Conservation (phyloP, 495 filamentous ascomycete genomes). For the Staphylotrichum longicolle region DNA sequence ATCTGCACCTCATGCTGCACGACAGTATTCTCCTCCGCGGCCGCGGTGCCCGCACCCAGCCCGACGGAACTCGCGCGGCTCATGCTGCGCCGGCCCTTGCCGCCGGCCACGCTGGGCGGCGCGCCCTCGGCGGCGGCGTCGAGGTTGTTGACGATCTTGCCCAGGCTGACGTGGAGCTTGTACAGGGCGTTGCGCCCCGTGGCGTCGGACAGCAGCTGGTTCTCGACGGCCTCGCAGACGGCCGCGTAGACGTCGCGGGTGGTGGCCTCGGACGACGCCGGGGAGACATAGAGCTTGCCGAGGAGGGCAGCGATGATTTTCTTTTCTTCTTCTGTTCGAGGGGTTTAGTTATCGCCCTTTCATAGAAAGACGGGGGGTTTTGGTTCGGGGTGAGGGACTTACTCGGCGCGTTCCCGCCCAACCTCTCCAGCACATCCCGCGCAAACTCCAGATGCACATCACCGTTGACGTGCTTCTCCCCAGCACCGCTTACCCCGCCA, state of each 20-base stretch:
- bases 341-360: constrained; percentile 33
- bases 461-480: constrained; percentile 59
- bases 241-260: constrained; percentile 52
- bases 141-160: constrained; percentile 59
- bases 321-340: constrained; percentile 68
- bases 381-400: constrained; percentile 39
- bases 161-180: constrained; percentile 68
- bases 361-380: constrained; percentile 6
- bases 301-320: constrained; percentile 76
- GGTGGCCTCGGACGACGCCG: constrained; percentile 49
- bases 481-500: constrained; percentile 40
- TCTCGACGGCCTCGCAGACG: constrained; percentile 66
- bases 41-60: constrained; percentile 28
- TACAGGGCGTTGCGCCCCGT: constrained; percentile 71
- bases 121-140: constrained; percentile 37
- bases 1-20: constrained; percentile 6
- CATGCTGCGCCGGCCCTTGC: constrained; percentile 36
- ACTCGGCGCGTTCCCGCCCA: constrained; percentile 56
- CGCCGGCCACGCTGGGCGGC: background rate
- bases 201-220: constrained; percentile 65
- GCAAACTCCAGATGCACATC: constrained; percentile 70
- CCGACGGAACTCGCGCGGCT: constrained; percentile 36
- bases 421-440: constrained; percentile 57
- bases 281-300: constrained; percentile 77
- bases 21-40: constrained; percentile 18